These are phyloP conservation scores for Epichloe hybrida DNA, from an alignment of 2,329 filamentous ascomycete genomes.

Conservation along the genomic window DNA sequence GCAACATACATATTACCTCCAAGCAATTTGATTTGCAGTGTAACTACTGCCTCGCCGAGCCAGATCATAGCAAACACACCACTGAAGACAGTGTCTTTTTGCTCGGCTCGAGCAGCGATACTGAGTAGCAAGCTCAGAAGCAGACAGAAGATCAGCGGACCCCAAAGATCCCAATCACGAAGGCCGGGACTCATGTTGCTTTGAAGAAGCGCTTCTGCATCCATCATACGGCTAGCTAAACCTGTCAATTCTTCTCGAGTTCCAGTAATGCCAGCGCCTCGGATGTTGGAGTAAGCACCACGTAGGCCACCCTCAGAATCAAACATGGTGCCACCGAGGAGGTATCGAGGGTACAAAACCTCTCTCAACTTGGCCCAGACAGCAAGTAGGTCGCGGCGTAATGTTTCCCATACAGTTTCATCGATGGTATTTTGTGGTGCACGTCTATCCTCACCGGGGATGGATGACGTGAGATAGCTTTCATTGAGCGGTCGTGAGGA, in stretches of 20 bases:
- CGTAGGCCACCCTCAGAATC: constrained; percentile 40
- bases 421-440: constrained; percentile 90
- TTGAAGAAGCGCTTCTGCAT: constrained; percentile 47
- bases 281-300: constrained; percentile 48
- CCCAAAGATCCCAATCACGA: constrained; percentile 97
- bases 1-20: constrained; percentile 85
- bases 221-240: constrained; percentile 47
- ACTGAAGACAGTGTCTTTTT: constrained; percentile 83
- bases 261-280: constrained; percentile 43
- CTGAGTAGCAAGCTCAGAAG: constrained; percentile 79
- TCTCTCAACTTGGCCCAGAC: constrained; percentile 98
- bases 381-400: constrained; percentile 78
- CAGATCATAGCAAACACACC: constrained; percentile 95
- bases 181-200: constrained; percentile 78
- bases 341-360: constrained; percentile 89
- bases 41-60: constrained; percentile 93
- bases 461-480: constrained; percentile 74
- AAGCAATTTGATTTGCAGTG: constrained; percentile 91
- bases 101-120: constrained; percentile 62
- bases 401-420: constrained; percentile 93
- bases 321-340: constrained; percentile 60
- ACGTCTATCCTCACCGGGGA: constrained; percentile 83
- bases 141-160: constrained; percentile 86
- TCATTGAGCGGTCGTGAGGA: constrained; percentile 50
- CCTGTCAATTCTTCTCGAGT: constrained; percentile 49